These are phyloP conservation scores for Calophaca sinica DNA, from an alignment of 306 rosid genomes.

Conservation along the genomic window DNA sequence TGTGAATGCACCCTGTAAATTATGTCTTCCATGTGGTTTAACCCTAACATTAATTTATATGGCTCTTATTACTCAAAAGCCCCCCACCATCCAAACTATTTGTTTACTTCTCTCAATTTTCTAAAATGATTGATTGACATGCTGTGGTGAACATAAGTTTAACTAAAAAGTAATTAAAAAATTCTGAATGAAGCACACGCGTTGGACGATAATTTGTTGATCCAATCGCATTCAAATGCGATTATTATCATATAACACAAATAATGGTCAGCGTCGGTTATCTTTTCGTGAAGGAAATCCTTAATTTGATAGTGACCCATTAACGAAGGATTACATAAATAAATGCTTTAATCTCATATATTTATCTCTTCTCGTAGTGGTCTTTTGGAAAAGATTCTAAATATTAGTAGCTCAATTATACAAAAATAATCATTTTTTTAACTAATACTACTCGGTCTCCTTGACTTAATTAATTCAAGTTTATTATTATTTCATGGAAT, in stretches of 20 bases:
- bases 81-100: constrained; percentile 3
- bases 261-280: constrained; percentile 40
- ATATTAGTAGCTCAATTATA: no score
- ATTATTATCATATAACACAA: constrained; percentile 19
- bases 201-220: constrained; percentile 38
- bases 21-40: constrained; percentile 57
- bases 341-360: constrained; percentile 8
- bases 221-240: constrained; percentile 43
- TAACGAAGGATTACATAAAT: constrained; percentile 50
- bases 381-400: no score
- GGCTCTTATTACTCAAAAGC: constrained; percentile 10
- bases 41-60: constrained; percentile 27
- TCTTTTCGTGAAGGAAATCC: constrained; percentile 51
- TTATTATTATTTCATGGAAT: no score
- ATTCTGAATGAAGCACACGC: constrained; percentile 24
- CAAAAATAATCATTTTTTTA: no score
- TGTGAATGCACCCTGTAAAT: constrained; percentile 46
- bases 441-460: no score
- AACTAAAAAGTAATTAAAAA: constrained; percentile 29
- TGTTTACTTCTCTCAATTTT: not conserved
- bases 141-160: constrained; percentile 35
- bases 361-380: constrained; percentile 1
- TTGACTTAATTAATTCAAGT: no score
- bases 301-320: constrained; percentile 45
- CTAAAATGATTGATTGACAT: constrained; percentile 22